phyloP scores from a whole-genome alignment of 495 filamentous ascomycete species.

The Penicillium paradoxum region DNA sequence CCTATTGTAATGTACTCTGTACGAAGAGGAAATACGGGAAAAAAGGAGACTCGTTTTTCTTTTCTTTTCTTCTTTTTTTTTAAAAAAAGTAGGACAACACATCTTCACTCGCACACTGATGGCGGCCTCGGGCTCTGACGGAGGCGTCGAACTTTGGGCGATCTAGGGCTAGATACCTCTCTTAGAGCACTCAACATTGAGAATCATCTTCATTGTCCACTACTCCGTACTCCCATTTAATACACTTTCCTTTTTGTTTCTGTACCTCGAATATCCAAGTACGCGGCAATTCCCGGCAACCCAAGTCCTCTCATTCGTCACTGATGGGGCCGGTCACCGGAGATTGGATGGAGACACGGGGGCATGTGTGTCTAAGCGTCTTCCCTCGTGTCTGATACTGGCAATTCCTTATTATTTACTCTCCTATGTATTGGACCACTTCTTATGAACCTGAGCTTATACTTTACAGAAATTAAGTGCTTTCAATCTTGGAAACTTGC shows the following conservation, averaged over 20 bases:
- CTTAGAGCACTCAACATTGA: not conserved
- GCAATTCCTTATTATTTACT: not conserved
- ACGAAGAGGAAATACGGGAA: not conserved
- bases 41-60: not conserved
- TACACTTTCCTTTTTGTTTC: not conserved
- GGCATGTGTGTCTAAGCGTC: constrained; percentile 22
- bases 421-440: too few relatives aligned
- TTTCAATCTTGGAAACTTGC: not conserved
- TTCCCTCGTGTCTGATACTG: not conserved
- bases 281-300: constrained; percentile 23
- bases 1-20: not conserved
- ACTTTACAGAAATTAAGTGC: too few relatives aligned
- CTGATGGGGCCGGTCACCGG: constrained; percentile 17
- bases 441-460: too few relatives aligned
- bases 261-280: constrained; percentile 2
- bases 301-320: constrained; percentile 9
- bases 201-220: not conserved
- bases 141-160: too few relatives aligned
- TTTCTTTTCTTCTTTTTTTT: not conserved
- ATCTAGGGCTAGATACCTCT: not conserved
- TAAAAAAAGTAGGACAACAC: not conserved
- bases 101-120: not conserved
- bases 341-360: constrained; percentile 18
- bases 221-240: not conserved
- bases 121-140: too few relatives aligned